Conservation (phyloP, 805 yeast species). For the Candida easanensis region DNA sequence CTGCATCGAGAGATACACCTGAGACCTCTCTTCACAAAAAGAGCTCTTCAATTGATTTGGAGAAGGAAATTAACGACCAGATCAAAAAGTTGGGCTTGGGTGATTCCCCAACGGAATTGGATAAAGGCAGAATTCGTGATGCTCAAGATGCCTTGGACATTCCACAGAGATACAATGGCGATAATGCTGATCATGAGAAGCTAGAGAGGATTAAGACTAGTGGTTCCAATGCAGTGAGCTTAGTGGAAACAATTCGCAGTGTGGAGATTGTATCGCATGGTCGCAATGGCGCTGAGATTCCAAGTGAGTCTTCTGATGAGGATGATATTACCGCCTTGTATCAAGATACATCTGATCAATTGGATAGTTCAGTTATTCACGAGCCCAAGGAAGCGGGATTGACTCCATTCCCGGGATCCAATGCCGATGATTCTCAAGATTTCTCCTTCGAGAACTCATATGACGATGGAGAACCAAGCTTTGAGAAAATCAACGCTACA, state of each 20-base stretch:
- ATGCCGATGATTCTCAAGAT: slow-evolving; percentile 12
- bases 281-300: slow-evolving; percentile 26
- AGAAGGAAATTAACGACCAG: slow-evolving; percentile 8
- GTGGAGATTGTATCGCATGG: slow-evolving; percentile 34
- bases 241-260: slow-evolving; percentile 18
- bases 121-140: background rate
- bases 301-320: slow-evolving; percentile 19
- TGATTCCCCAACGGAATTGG: background rate
- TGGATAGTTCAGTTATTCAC: slow-evolving; percentile 8
- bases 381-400: background rate
- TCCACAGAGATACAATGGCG: slow-evolving; percentile 6
- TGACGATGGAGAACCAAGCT: slow-evolving; percentile 12
- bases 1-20: background rate
- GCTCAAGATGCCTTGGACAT: slow-evolving; percentile 7
- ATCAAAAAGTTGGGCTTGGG: slow-evolving; percentile 10
- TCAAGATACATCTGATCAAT: slow-evolving; percentile 11
- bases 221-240: background rate
- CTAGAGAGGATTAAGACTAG: background rate
- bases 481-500: slow-evolving; percentile 10
- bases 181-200: background rate
- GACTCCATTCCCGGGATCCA: slow-evolving; percentile 5
- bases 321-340: slow-evolving; percentile 30
- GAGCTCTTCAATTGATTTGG: slow-evolving; percentile 4
- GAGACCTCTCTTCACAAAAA: background rate
- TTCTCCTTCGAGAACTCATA: slow-evolving; percentile 22